A percentile compares a stretch with the other conserved stretches of the same genome.
Evolutionary conservation across 2,329 filamentous ascomycete species (phyloP).

Genomic region (Chaetomiaceae sp.): DNA sequence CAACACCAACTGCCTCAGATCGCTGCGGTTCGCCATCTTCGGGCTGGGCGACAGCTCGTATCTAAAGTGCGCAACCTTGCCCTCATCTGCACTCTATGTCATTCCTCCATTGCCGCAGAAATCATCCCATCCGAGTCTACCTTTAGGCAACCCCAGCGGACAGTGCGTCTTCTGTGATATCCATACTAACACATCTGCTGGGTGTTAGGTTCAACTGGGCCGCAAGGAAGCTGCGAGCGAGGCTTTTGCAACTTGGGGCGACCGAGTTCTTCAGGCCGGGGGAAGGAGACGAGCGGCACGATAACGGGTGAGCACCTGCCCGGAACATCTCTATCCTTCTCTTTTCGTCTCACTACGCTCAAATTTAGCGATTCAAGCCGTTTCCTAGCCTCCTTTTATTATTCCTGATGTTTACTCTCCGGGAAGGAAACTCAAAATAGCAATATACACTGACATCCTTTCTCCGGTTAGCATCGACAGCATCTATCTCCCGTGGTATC

Average conservation of each 20-base stretch:
- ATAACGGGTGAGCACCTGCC: constrained; percentile 68
- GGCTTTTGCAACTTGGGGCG: constrained; percentile 79
- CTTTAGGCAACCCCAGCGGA: no score
- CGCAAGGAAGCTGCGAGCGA: constrained; percentile 78
- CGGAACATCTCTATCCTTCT: not conserved
- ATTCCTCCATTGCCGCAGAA: no score
- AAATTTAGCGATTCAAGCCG: no score
- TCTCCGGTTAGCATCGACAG: constrained; percentile 63
- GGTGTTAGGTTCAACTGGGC: constrained; percentile 95
- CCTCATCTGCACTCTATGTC: not conserved
- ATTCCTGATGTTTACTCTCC: no score
- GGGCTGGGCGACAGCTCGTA: constrained; percentile 95
- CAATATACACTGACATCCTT: not conserved
- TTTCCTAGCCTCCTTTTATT: no score
- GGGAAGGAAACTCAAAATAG: no score
- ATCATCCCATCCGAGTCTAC: no score
- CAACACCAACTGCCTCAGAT: constrained; percentile 58
- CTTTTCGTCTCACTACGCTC: no score
- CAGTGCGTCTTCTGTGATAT: no score
- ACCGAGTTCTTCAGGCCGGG: constrained; percentile 69
- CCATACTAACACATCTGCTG: not conserved
- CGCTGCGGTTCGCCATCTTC: constrained; percentile 75
- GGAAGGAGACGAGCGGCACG: constrained; percentile 90
- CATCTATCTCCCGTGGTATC: constrained; percentile 73
- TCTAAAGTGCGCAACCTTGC: constrained; percentile 60